phyloP scores from a whole-genome alignment of 345 rosid species.

The Turritis glabra region DNA sequence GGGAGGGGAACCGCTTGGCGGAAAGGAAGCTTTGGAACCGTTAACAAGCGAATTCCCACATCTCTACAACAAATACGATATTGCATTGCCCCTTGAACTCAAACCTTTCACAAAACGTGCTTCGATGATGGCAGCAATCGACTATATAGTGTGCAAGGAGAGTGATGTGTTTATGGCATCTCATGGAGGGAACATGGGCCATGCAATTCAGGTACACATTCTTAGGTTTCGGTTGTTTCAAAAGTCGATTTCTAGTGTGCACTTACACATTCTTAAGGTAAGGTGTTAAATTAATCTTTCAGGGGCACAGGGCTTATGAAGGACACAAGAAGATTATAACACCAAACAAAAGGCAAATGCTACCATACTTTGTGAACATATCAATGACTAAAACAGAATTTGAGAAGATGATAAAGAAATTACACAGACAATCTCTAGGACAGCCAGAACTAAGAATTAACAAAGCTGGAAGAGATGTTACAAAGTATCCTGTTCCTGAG shows the following conservation, averaged over 20 bases:
- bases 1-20: conserved; percentile 91
- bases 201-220: conserved; percentile 70
- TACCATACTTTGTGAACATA: conserved; percentile 69
- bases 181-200: conserved; percentile 99
- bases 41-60: conserved; percentile 64
- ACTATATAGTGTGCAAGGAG: conserved; percentile 71
- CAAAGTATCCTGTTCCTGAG: conserved; percentile 85
- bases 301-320: conserved; percentile 84
- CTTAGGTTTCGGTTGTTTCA: background rate
- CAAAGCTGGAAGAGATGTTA: conserved; percentile 79
- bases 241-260: background rate
- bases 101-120: conserved; percentile 78
- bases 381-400: conserved; percentile 74
- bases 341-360: conserved; percentile 94
- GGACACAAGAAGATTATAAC: conserved; percentile 91
- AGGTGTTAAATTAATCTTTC: conserved; percentile 31
- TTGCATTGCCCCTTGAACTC: conserved; percentile 77
- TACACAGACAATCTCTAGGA: conserved; percentile 80
- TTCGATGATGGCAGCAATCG: conserved; percentile 87
- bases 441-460: conserved; percentile 77
- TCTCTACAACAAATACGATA: conserved; percentile 81
- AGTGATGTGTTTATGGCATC: conserved; percentile 99
- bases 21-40: conserved; percentile 72
- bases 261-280: background rate
- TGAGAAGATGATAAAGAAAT: conserved; percentile 57